Conservation (phyloP, 2,329 filamentous ascomycete genomes). For the Lachnellula hyalina region DNA sequence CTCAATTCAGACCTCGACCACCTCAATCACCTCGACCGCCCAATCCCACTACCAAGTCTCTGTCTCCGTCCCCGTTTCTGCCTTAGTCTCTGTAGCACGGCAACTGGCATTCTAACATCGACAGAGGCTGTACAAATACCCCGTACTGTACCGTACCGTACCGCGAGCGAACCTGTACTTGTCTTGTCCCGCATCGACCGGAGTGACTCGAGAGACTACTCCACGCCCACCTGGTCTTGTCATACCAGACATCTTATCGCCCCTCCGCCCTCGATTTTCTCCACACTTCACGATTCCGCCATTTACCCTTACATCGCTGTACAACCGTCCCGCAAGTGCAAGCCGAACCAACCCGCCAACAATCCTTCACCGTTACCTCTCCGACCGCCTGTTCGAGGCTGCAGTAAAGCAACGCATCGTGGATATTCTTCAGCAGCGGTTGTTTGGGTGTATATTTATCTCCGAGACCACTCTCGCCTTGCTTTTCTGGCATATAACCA, state of each 20-base stretch:
- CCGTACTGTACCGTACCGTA: no score
- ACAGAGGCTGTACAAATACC: no score
- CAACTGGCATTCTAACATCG: not conserved
- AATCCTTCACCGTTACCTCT: conserved; percentile 15
- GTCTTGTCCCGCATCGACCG: not conserved
- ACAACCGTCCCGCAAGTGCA: conserved; percentile 19
- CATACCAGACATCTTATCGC: conserved; percentile 6
- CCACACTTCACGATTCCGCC: conserved; percentile 11
- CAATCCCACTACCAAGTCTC: not conserved
- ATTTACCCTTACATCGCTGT: conserved; percentile 11
- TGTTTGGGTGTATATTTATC: conserved; percentile 10
- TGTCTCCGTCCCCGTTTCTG: not conserved
- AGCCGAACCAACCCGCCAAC: conserved; percentile 22
- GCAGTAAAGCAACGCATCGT: conserved; percentile 18
- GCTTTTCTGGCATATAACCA: conserved; percentile 13
- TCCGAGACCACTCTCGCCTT: conserved; percentile 2
- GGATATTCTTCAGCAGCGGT: conserved; percentile 15
- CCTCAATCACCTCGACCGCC: not conserved
- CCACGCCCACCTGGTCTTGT: not conserved
- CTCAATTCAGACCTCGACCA: not conserved
- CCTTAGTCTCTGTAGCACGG: not conserved
- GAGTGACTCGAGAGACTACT: not conserved
- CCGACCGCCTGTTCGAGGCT: conserved; percentile 27
- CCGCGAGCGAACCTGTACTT: not conserved
- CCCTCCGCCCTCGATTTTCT: conserved; percentile 6